Evolutionary conservation across 495 filamentous ascomycete species (phyloP), one percentile per base, ranked within the genome.

Genomic region (Penicillium paxilli): DNA sequence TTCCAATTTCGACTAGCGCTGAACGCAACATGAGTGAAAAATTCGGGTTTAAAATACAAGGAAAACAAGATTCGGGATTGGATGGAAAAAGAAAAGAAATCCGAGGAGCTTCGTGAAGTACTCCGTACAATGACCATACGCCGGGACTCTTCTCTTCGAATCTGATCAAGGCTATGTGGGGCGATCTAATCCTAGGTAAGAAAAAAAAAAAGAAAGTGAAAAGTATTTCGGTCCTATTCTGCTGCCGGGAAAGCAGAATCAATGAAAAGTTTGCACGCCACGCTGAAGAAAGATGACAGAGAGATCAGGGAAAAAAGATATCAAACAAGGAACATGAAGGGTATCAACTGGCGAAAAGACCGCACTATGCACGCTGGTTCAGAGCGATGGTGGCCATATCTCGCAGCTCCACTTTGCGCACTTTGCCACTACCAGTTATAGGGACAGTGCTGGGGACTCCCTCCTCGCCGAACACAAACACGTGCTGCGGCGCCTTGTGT

Each of bases 361-460:
- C 20, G 12, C 33, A 44, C 22, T 49, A 49, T 3, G 12, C 47
- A 8, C 53, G 66, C 44, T 45, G 23, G 10, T 70, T 69, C 59
- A 85, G 47, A 17, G 84, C 62, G 52, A 67, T 63, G 49, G 78
- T 79, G 6, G 82, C 83, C 54, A 81, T 65, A 59, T 82, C 70
- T 20, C 82, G 79, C 71, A 89, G 73, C 64, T 85, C 81, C 67
- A 82, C 82, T 70, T 89, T 88, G 57, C 84, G 77, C 19, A 89
- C 80, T 71, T 89, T 89, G 7, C 86, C 86, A 64, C 86, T 89
- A 1, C 86, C 86, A 26, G 86, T 89, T 49, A 87, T 69, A 4
- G 86, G 86, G 4, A 86, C 71, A 8, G 76, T 70, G 3, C 56
- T 65, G 16, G 79, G 75, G n/a, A 83, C 71, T n/a, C 77, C 82